Percentiles rank a stretch among this genome's conserved stretches.
Evolutionary conservation across 2,329 filamentous ascomycete species (phyloP).

Genomic region (Ophiocordyceps camponoti-leonardi): DNA sequence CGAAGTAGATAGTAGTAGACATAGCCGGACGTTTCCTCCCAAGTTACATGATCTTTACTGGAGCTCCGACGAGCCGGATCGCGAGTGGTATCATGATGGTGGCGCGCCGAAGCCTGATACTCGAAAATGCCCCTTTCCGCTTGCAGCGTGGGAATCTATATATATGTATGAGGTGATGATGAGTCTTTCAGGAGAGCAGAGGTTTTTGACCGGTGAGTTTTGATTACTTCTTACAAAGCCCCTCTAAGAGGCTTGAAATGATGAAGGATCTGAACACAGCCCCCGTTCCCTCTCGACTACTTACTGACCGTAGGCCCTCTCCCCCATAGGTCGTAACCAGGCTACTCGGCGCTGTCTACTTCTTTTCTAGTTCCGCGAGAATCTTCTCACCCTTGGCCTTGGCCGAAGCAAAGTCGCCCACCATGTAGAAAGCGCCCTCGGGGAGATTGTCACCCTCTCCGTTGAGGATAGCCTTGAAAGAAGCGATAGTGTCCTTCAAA

Average conservation of each 20-base stretch:
- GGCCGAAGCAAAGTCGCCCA: constrained; percentile 86
- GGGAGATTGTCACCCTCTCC: constrained; percentile 94
- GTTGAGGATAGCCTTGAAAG: constrained; percentile 91
- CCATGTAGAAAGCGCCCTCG: constrained; percentile 94
- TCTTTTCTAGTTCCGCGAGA: constrained; percentile 75
- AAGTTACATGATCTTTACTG: no score
- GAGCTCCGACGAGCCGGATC: no score
- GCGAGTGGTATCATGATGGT: no score
- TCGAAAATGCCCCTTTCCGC: no score
- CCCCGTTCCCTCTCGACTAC: background rate
- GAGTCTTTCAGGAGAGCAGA: background rate
- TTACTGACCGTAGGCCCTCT: constrained; percentile 3
- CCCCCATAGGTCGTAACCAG: constrained; percentile 15
- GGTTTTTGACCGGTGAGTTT: constrained; percentile 7
- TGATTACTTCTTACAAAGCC: constrained; percentile 44
- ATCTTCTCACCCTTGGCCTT: constrained; percentile 99
- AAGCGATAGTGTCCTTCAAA: constrained; percentile 93
- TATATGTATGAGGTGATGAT: no score
- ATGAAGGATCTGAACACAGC: constrained; percentile 32
- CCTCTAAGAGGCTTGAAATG: constrained; percentile 33
- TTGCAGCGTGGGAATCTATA: no score
- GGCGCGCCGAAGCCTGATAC: no score
- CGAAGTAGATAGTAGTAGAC: no score
- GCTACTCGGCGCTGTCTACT: constrained; percentile 20
- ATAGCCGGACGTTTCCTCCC: background rate